Evolutionary conservation across 2,329 filamentous ascomycete species (phyloP).

Genomic region (Trichoderma koningiopsis): DNA sequence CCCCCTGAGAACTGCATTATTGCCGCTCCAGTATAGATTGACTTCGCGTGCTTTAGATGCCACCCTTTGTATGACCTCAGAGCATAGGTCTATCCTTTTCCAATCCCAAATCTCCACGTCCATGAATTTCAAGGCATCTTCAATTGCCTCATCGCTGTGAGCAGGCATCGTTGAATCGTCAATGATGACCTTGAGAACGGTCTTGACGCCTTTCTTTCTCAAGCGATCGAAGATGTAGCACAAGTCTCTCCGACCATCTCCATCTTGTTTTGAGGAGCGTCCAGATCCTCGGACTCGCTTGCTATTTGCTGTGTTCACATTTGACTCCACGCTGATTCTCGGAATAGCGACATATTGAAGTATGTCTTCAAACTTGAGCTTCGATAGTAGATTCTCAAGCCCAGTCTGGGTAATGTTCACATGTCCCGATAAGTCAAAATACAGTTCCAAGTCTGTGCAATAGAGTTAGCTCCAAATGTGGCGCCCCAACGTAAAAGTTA

Average conservation of each 20-base stretch:
- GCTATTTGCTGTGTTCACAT: constrained; percentile 24
- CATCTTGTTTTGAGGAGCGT: constrained; percentile 18
- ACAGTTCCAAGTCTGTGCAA: constrained; percentile 31
- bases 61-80: constrained; percentile 30
- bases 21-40: constrained; percentile 38
- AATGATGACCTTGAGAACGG: constrained; percentile 37
- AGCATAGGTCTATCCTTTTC: constrained; percentile 36
- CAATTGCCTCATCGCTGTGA: constrained; percentile 38
- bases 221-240: constrained; percentile 36
- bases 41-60: constrained; percentile 28
- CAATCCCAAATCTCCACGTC: constrained; percentile 37
- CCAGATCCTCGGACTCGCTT: constrained; percentile 17
- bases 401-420: constrained; percentile 25
- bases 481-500: too few species aligned
- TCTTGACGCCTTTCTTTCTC: constrained; percentile 32
- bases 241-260: constrained; percentile 28
- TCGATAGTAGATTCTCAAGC: constrained; percentile 29
- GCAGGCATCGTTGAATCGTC: constrained; percentile 30
- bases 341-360: constrained; percentile 36
- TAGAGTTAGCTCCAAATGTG: not conserved
- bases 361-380: constrained; percentile 33
- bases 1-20: constrained; percentile 37
- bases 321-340: constrained; percentile 24
- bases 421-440: constrained; percentile 32
- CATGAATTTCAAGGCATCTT: constrained; percentile 31